Percentiles rank a stretch among this genome's conserved stretches.
Evolutionary conservation across 352 stramenopile species (phyloP).

Genomic region (Globisporangium splendens): DNA sequence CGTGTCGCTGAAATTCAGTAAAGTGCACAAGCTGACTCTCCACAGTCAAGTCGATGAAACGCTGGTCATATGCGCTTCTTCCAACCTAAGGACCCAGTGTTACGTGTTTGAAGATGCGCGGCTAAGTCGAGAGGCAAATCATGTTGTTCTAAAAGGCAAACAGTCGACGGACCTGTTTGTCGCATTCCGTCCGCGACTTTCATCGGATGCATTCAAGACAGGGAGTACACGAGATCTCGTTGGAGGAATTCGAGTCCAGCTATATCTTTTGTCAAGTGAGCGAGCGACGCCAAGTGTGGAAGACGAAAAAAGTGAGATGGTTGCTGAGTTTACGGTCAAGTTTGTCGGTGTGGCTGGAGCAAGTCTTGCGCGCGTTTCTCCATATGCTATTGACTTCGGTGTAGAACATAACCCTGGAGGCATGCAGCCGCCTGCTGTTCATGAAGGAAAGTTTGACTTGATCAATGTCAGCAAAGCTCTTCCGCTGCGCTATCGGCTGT

Average conservation of each 20-base stretch:
- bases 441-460: slow-evolving; percentile 73
- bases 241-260: slow-evolving; percentile 83
- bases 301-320: slow-evolving; percentile 68
- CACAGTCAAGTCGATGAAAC: slow-evolving; percentile 76
- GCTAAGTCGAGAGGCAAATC: slow-evolving; percentile 65
- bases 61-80: slow-evolving; percentile 74
- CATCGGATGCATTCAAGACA: slow-evolving; percentile 76
- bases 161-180: slow-evolving; percentile 71
- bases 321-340: slow-evolving; percentile 86
- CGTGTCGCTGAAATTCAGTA: slow-evolving; percentile 78
- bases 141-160: slow-evolving; percentile 69
- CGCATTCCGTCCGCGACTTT: slow-evolving; percentile 75
- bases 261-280: slow-evolving; percentile 42
- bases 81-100: slow-evolving; percentile 87
- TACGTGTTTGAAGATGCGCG: slow-evolving; percentile 82
- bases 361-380: slow-evolving; percentile 69
- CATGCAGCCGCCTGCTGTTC: slow-evolving; percentile 37
- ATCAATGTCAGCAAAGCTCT: slow-evolving; percentile 81
- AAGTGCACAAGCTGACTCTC: slow-evolving; percentile 82
- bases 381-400: slow-evolving; percentile 70
- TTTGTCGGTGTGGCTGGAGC: slow-evolving; percentile 82
- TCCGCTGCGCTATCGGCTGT: slow-evolving; percentile 70
- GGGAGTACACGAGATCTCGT: slow-evolving; percentile 75
- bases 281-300: slow-evolving; percentile 9
- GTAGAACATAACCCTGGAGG: slow-evolving; percentile 63